Conservation (phyloP, 768 basidiomycete species). For the Collybia mongolica region DNA sequence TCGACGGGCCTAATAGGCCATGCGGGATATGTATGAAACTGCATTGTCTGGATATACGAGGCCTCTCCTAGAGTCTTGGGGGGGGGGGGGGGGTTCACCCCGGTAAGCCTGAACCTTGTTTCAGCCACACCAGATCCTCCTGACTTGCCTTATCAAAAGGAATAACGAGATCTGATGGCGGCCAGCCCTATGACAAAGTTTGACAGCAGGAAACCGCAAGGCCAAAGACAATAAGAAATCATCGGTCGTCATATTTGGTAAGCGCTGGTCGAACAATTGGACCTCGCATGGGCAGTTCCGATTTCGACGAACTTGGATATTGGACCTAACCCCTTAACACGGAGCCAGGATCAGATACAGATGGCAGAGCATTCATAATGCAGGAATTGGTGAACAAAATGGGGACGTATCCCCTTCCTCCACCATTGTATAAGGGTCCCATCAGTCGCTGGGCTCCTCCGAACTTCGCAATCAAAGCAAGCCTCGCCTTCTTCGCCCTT, state of each 20-base stretch:
- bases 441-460: constrained; percentile 4
- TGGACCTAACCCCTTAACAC: constrained; percentile 13
- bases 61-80: too few relatives aligned
- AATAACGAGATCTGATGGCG: constrained; percentile 13
- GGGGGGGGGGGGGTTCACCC: too few relatives aligned
- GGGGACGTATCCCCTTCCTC: constrained; percentile 16
- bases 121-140: too few relatives aligned
- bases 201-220: constrained; percentile 15
- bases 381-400: constrained; percentile 1
- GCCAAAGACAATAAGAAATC: constrained; percentile 42
- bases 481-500: constrained; percentile 11
- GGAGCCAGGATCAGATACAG: constrained; percentile 14
- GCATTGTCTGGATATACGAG: too few relatives aligned
- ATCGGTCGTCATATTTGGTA: constrained; percentile 23
- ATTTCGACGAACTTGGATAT: constrained; percentile 1
- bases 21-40: too few relatives aligned
- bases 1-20: too few relatives aligned
- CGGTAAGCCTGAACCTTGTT: too few relatives aligned
- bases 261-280: constrained; percentile 35
- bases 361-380: constrained; percentile 12
- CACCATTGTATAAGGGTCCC: constrained; percentile 17
- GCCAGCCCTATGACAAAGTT: neutral
- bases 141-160: neutral
- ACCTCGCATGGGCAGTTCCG: constrained; percentile 12
- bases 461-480: neutral